A percentile compares a stretch with the other conserved stretches of the same genome.
phyloP scores from a whole-genome alignment of 305 asterid species.

The Solanum hybrid region DNA sequence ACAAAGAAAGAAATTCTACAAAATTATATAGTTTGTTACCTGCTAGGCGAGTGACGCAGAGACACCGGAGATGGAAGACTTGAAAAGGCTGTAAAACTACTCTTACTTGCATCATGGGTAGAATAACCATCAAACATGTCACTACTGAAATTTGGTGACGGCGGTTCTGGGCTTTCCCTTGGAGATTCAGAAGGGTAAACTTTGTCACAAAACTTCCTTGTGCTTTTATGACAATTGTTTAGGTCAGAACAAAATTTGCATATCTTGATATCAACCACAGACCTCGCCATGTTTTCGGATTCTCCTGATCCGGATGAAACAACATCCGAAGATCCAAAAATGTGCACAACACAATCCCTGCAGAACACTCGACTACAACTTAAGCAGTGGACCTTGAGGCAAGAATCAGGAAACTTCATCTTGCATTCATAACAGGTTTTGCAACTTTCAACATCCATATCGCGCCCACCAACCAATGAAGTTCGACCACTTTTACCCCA shows the following conservation, averaged over 20 bases:
- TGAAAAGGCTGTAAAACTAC: conserved; percentile 33
- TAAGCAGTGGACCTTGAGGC: conserved; percentile 47
- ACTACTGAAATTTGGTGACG: conserved; percentile 64
- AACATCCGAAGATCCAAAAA: conserved; percentile 27
- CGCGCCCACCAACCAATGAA: conserved; percentile 22
- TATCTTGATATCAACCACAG: conserved; percentile 19
- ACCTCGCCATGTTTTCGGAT: conserved; percentile 16
- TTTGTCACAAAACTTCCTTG: conserved; percentile 48
- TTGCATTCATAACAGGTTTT: conserved; percentile 41
- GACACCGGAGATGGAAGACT: conserved; percentile 40
- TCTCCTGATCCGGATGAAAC: conserved; percentile 18
- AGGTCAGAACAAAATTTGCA: conserved; percentile 53
- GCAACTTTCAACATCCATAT: conserved; percentile 34
- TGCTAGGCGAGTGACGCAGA: conserved; percentile 47
- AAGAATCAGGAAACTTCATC: conserved; percentile 25
- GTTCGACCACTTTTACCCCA: conserved; percentile 33
- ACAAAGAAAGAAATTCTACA: neutral
- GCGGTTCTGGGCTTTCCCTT: conserved; percentile 65
- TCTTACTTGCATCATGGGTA: conserved; percentile 35
- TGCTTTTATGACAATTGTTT: conserved; percentile 23
- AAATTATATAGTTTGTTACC: conserved; percentile 27
- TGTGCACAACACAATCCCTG: conserved; percentile 39
- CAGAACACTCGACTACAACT: conserved; percentile 55
- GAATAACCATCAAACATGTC: conserved; percentile 46
- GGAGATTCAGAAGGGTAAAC: conserved; percentile 79